A percentile compares a stretch with the other conserved stretches of the same genome.
Conservation (phyloP, 371 early-diverging fungal species). For the Catenaria anguillulae region DNA sequence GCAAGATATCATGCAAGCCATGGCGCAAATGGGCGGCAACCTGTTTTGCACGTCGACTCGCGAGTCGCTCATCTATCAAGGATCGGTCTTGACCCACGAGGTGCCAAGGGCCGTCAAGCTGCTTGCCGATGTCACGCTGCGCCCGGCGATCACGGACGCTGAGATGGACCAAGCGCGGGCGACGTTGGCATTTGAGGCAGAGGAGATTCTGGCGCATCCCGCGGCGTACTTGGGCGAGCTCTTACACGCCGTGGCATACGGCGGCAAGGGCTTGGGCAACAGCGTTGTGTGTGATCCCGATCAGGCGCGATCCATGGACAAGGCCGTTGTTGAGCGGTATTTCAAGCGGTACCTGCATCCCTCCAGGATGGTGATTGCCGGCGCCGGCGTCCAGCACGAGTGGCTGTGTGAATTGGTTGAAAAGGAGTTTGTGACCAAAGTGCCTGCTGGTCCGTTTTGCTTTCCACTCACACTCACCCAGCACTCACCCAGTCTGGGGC, state of each 20-base stretch:
- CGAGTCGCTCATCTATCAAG: conserved; percentile 87
- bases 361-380: conserved; percentile 78
- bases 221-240: conserved; percentile 75
- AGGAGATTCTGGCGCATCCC: conserved; percentile 65
- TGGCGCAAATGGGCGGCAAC: conserved; percentile 80
- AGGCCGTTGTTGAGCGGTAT: conserved; percentile 48
- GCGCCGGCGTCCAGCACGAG: conserved; percentile 73
- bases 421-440: conserved; percentile 31
- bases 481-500: no score
- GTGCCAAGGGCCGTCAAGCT: conserved; percentile 49
- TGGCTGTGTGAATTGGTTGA: conserved; percentile 54
- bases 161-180: conserved; percentile 73
- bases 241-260: conserved; percentile 69
- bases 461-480: no score
- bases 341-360: conserved; percentile 69
- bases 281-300: conserved; percentile 59
- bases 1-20: conserved; percentile 51
- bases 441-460: background rate
- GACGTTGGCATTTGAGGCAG: conserved; percentile 67
- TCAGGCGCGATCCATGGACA: conserved; percentile 46
- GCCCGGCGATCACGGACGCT: conserved; percentile 46
- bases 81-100: conserved; percentile 73
- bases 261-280: conserved; percentile 66
- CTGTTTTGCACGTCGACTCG: conserved; percentile 77
- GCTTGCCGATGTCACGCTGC: conserved; percentile 62